These are phyloP conservation scores for Scedosporium aurantiacum DNA, from an alignment of 2,329 filamentous ascomycete genomes.

Conservation along the genomic window DNA sequence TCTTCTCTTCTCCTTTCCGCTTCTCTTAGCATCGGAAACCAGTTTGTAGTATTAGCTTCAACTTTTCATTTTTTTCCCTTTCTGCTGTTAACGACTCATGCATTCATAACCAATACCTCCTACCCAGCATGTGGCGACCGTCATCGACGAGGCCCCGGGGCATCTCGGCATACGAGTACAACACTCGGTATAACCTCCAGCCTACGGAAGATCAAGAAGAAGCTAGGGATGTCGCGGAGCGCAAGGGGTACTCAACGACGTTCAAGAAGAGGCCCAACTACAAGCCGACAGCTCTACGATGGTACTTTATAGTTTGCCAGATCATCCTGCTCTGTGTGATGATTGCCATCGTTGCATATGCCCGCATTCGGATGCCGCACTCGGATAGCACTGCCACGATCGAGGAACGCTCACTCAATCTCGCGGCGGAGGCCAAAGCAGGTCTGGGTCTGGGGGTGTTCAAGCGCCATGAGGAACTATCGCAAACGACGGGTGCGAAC, in stretches of 20 bases:
- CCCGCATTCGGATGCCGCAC: conserved; percentile 18
- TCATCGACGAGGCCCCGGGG: background rate
- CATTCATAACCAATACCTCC: background rate
- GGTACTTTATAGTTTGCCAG: conserved; percentile 19
- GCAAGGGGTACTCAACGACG: background rate
- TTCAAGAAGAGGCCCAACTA: conserved; percentile 15
- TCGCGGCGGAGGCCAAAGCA: background rate
- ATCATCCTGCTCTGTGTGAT: conserved; percentile 15
- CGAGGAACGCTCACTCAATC: conserved; percentile 3
- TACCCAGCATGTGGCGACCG: background rate
- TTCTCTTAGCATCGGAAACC: too few relatives aligned
- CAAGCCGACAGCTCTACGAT: conserved; percentile 20
- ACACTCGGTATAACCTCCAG: conserved; percentile 20
- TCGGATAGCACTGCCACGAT: conserved; percentile 19
- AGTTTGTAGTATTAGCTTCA: background rate
- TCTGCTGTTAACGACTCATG: background rate
- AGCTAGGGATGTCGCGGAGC: conserved; percentile 1
- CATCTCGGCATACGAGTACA: conserved; percentile 18
- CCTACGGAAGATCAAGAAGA: conserved; percentile 18
- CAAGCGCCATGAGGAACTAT: background rate
- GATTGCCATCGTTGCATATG: conserved; percentile 19
- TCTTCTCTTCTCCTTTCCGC: background rate
- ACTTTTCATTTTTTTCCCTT: background rate
- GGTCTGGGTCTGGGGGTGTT: background rate
- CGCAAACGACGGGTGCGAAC: background rate